Evolutionary conservation across 2,329 filamentous ascomycete genomes (phyloP), one percentile per base, ranked within the genome.

Genomic region (Diaporthe nobilis): DNA sequence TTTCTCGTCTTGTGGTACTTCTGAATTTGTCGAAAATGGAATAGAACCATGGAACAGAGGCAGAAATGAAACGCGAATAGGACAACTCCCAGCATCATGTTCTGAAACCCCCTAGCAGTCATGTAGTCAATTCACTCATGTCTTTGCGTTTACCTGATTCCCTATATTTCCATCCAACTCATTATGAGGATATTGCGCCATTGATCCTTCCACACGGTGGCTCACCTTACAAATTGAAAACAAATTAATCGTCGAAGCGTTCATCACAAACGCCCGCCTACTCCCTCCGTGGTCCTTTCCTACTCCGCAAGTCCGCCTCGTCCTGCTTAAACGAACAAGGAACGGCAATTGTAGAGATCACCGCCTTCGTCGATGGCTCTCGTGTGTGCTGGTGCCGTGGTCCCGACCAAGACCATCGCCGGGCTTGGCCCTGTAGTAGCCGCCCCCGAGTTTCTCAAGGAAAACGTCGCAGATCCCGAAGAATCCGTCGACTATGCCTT

Each of bases 381-480:
- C 34, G 34, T 53, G 31, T 28, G 65, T 22, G 49, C 15, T 70
- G n/a, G 34, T 25, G 10, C 49, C 15, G 31, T n/a, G 49, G 5
- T 55, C 13, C 31, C 65, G 65, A 42, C 60, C 58, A 20, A 73
- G 71, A 25, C 55, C 47, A n/a, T 73, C 58, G 28, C 58, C 55
- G 9, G 58, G 71, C 44, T 61, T 55, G 7, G 34, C 58, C 55
- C 34, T 73, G 17, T 73, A 73, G 12, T 73, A 73, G 7, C 57
- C 71, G 13, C 71, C 58, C 4, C 71, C 57, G 2, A 67, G 44
- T 12, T 73, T 73, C 47, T 73, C 71, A 31, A 65, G 58, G n/a
- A 73, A 53, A 4, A 65, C 34, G 58, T 73, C 71, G 47, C 57
- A 73, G n/a, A 65, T 42, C 2, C 58, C 47, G 31, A 65, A 73